These are phyloP conservation scores for Kazachstania taianensis DNA, from an alignment of 805 yeast species.

Conservation along the genomic window DNA sequence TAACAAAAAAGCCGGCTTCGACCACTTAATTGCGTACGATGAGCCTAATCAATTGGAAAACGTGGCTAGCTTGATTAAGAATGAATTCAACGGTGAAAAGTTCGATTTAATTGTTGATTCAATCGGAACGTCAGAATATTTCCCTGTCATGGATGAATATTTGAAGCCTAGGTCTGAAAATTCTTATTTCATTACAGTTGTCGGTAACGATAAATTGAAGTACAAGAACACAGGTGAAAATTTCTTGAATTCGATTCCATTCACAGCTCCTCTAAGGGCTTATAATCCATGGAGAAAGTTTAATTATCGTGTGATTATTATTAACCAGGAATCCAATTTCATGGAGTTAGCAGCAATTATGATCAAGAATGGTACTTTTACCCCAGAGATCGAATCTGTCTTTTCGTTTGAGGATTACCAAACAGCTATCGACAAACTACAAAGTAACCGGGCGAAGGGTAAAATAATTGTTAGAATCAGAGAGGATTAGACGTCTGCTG, in stretches of 20 bases:
- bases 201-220: slow-evolving; percentile 41
- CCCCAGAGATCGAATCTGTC: slow-evolving; percentile 45
- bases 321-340: slow-evolving; percentile 5
- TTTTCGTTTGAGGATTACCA: slow-evolving; percentile 39
- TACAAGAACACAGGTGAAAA: slow-evolving; percentile 12
- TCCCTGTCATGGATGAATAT: slow-evolving; percentile 32
- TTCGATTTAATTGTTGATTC: slow-evolving; percentile 60
- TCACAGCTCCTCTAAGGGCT: slow-evolving; percentile 9
- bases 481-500: slow-evolving; percentile 1
- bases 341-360: slow-evolving; percentile 18
- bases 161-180: slow-evolving; percentile 39
- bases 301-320: slow-evolving; percentile 22
- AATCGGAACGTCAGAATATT: slow-evolving; percentile 47
- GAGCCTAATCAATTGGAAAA: slow-evolving; percentile 33
- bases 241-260: slow-evolving; percentile 5
- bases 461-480: slow-evolving; percentile 38
- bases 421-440: slow-evolving; percentile 41
- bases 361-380: slow-evolving; percentile 26
- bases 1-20: slow-evolving; percentile 47
- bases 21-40: slow-evolving; percentile 47
- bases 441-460: slow-evolving; percentile 45
- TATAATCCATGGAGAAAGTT: slow-evolving; percentile 22
- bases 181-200: slow-evolving; percentile 42
- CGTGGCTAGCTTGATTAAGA: slow-evolving; percentile 23
- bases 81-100: slow-evolving; percentile 29